Base-by-base conservation (phyloP, 1,284 basidiomycete genomes). In the Rhodotorula sp. region DNA sequence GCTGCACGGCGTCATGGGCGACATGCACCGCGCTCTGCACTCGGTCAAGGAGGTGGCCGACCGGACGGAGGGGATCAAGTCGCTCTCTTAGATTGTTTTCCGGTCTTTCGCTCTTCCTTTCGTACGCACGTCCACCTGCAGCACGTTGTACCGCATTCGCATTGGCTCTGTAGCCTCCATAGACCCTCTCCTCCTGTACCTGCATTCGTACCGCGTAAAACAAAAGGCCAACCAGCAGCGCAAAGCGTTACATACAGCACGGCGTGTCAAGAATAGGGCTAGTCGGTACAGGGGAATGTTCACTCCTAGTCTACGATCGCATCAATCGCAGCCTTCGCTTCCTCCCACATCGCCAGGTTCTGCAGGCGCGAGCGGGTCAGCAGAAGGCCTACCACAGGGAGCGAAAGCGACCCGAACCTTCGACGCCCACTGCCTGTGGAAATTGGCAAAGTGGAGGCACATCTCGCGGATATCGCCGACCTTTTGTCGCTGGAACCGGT, bases 401-500 rank as follows among this genome's bases (percentile, higher is more conserved):
- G 58, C 15, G 57, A 64, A 49, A 64, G 60, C 59, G 64, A 63
- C 52, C 20, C 82, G 64, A 71, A 92, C 93, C 87, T 93, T 91
- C 82, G 90, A 87, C 79, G 93, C 95, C 91, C 93, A 97, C 74
- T 99, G 95, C 59, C 90, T 86, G 80, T 99, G 96, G 70, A 89
- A 89, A 75, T 86, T 86, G 1, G 93, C 92, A 84, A 97, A 90
- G 77, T 87, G 87, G 72, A 98, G 90, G 62, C 90, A 84, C 90
- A 99, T 92, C 78, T 94, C 89, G 51, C 92, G 85, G 72, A 99
- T 78, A 82, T 99, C 96, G 5, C 92, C 91, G 8, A 99, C 95
- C 80, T 99, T 99, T 82, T 98, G 94, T 29, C 96, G 86, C 80
- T 99, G 96, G 82, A 99, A 99, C 52, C 96, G 86, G 82, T 99